Base-by-base conservation (phyloP, 2,329 filamentous ascomycete genomes). In the Fusarium sp. region DNA sequence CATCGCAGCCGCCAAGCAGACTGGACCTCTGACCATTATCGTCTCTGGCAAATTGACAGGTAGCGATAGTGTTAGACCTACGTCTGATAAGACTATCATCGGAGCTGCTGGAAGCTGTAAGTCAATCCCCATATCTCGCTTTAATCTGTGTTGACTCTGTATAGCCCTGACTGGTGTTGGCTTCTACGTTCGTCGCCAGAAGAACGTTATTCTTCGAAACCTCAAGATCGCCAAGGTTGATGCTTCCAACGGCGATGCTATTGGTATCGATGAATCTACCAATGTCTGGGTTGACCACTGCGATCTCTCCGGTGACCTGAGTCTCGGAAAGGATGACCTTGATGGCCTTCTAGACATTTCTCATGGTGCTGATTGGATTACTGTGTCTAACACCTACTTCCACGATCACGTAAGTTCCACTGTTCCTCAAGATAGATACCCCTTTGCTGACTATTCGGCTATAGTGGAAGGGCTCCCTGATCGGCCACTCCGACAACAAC, bases 251-350 rank as follows among this genome's bases (percentile, higher is more conserved):
- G 89, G 89, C 18, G 90, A 92, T 74, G 88, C 87, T 52, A 87
- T 92, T 70, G 88, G 86, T 64, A 88, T 91, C 50, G 87, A 91
- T 77, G 79, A 78, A 21, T 86, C 87, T 28, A 87, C 81, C 60
- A 90, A 91, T 64, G 84, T 90, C 67, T 93, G 91, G 91, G 83
- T 93, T 49, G 91, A 93, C 81, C 91, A 93, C 82, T 86, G 87
- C 77, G 90, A 93, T 69, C 84, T 93, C 3, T 90, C 87, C 5
- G 89, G 88, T n/a, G 87, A 92, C 80, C 76, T 80, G 42, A 84
- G 86, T 75, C 83, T 87, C 75, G 89, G 86, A 33, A 93, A 93
- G 83, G 90, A 93, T 82, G 91, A 89, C 80, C 92, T 92, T 77
- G 91, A 93, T 65, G 91, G 91, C 25, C 86, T 93, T 5, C 81